Conservation (phyloP, 768 basidiomycete genomes). For the Boletus tomentosulus region DNA sequence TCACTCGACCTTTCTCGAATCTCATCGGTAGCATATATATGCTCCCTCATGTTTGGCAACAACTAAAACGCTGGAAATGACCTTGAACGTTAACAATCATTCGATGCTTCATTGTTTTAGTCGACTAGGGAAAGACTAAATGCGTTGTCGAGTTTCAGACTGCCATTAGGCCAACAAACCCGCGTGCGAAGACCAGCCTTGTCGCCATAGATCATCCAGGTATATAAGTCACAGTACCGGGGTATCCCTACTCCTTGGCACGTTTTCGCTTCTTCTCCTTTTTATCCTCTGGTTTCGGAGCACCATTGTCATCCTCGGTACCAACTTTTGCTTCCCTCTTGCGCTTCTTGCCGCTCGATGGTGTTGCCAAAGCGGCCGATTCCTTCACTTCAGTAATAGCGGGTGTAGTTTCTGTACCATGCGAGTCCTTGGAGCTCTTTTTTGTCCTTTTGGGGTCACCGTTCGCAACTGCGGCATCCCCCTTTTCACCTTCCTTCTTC, state of each 20-base stretch:
- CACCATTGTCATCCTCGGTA: constrained; percentile 7
- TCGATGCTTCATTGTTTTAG: too few relatives aligned
- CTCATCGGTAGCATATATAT: too few relatives aligned
- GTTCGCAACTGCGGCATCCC: constrained; percentile 4
- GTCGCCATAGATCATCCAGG: not conserved
- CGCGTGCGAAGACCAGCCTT: too few relatives aligned
- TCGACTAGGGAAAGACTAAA: too few relatives aligned
- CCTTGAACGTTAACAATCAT: too few relatives aligned
- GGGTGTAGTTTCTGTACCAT: constrained; percentile 1
- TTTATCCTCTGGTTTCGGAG: constrained; percentile 15
- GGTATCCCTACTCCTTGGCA: constrained; percentile 1
- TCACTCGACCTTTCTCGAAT: too few relatives aligned
- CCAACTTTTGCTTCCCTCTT: constrained; percentile 14
- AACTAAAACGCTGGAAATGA: too few relatives aligned
- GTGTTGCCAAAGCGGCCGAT: not conserved
- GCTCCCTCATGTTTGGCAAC: not conserved
- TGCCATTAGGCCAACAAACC: too few relatives aligned
- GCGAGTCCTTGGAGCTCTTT: constrained; percentile 15
- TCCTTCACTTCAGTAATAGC: constrained; percentile 14
- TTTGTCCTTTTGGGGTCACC: constrained; percentile 25
- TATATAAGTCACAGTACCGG: not conserved
- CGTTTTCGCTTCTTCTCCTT: constrained; percentile 32
- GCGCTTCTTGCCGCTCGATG: constrained; percentile 24
- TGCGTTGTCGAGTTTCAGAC: too few relatives aligned
- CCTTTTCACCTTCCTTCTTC: constrained; percentile 21